Percentiles rank a stretch among this genome's conserved stretches.
These are phyloP conservation scores for Monosporascus cannonballus DNA, from an alignment of 2,329 filamentous ascomycete species.

Conservation along the genomic window DNA sequence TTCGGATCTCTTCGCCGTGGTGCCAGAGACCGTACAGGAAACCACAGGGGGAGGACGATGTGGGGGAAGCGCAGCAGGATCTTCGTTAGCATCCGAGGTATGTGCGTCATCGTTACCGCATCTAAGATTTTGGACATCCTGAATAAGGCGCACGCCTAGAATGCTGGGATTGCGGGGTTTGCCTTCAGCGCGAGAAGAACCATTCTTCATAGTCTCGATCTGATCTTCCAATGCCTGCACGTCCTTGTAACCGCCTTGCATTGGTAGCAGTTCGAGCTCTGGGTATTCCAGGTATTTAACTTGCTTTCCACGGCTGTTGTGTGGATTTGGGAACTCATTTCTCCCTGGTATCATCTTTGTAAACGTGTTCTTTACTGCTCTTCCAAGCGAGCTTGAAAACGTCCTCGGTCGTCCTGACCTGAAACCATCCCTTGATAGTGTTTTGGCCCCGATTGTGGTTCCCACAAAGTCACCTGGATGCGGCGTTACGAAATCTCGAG, in stretches of 20 bases:
- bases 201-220: constrained; percentile 25
- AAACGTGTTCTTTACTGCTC: constrained; percentile 17
- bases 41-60: neutral
- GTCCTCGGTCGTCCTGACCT: constrained; percentile 10
- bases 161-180: constrained; percentile 4
- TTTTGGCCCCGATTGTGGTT: constrained; percentile 3
- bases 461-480: constrained; percentile 1
- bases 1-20: constrained; percentile 5
- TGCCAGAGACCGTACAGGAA: neutral
- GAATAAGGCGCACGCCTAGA: constrained; percentile 17
- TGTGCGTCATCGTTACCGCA: constrained; percentile 3
- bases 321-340: constrained; percentile 2
- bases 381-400: constrained; percentile 19
- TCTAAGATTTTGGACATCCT: constrained; percentile 21
- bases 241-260: constrained; percentile 24
- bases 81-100: constrained; percentile 3
- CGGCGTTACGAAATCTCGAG: constrained; percentile 18
- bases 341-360: constrained; percentile 14
- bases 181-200: constrained; percentile 25
- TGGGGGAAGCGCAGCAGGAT: neutral
- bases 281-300: constrained; percentile 26
- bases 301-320: neutral
- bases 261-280: constrained; percentile 29
- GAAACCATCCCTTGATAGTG: neutral
- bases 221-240: constrained; percentile 25